Evolutionary conservation across 2,329 filamentous ascomycete genomes (phyloP).

Genomic region (Aspergillus jensenii): DNA sequence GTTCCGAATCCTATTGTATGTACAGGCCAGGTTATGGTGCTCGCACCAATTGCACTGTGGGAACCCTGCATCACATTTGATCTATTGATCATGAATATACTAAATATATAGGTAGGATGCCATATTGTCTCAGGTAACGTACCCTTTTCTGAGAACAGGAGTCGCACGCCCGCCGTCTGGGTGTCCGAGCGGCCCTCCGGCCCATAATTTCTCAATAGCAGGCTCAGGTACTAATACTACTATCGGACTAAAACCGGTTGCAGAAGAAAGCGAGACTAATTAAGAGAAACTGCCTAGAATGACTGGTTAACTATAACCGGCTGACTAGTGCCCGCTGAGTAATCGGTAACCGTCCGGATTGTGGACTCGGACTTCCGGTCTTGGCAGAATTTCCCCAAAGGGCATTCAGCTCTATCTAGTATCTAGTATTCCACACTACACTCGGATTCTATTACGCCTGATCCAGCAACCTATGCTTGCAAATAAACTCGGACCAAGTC

Average conservation of each 20-base stretch:
- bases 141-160: neutral
- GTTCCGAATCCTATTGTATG: neutral
- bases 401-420: too few species aligned
- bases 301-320: too few species aligned
- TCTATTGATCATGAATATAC: slow-evolving; percentile 3
- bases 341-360: neutral
- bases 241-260: too few species aligned
- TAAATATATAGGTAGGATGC: too few species aligned
- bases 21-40: slow-evolving; percentile 19
- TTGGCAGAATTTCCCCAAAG: too few species aligned
- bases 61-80: slow-evolving; percentile 14
- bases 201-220: too few species aligned
- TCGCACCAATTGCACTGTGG: slow-evolving; percentile 21
- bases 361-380: neutral
- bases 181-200: neutral
- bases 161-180: neutral
- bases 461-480: neutral
- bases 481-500: neutral
- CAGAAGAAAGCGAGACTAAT: too few species aligned
- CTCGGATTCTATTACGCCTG: too few species aligned
- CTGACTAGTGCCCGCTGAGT: neutral
- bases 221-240: neutral
- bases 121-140: neutral
- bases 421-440: too few species aligned
- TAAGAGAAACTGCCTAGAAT: too few species aligned